Evolutionary conservation across 306 rosid genomes (phyloP).

Genomic region (Quercus variabilis): DNA sequence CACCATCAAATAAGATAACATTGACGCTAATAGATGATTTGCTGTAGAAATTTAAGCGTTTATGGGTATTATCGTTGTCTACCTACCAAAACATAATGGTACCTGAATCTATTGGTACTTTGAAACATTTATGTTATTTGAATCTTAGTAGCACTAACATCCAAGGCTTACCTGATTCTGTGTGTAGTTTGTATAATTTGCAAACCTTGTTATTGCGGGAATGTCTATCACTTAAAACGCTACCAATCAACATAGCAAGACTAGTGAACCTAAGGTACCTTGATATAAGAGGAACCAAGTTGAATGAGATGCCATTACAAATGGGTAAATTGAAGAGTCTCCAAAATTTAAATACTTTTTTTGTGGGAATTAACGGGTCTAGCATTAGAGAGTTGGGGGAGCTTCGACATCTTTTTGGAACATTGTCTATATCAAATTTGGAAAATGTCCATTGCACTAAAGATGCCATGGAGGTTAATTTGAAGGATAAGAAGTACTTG

Average conservation of each 20-base stretch:
- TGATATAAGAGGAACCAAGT: not conserved
- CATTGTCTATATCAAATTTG: not conserved
- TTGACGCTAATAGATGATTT: not conserved
- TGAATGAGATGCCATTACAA: slow-evolving; percentile 12
- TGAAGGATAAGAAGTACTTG: slow-evolving; percentile 1
- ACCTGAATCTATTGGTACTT: slow-evolving; percentile 15
- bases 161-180: slow-evolving; percentile 17
- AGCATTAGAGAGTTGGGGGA: slow-evolving; percentile 3
- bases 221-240: slow-evolving; percentile 8
- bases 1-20: too few relatives aligned
- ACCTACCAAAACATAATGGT: not conserved
- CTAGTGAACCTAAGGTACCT: slow-evolving; percentile 23
- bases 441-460: not conserved
- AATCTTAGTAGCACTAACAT: slow-evolving; percentile 18
- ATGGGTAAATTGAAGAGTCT: slow-evolving; percentile 16
- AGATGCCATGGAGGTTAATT: slow-evolving; percentile 2
- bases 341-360: slow-evolving; percentile 18
- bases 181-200: slow-evolving; percentile 24
- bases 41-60: not conserved
- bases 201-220: slow-evolving; percentile 23
- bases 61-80: slow-evolving; percentile 20
- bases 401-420: slow-evolving; percentile 3
- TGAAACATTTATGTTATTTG: slow-evolving; percentile 29
- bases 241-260: slow-evolving; percentile 17
- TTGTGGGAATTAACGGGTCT: not conserved